Conservation (phyloP, 441 rosid species). For the Jatropha podagrica region DNA sequence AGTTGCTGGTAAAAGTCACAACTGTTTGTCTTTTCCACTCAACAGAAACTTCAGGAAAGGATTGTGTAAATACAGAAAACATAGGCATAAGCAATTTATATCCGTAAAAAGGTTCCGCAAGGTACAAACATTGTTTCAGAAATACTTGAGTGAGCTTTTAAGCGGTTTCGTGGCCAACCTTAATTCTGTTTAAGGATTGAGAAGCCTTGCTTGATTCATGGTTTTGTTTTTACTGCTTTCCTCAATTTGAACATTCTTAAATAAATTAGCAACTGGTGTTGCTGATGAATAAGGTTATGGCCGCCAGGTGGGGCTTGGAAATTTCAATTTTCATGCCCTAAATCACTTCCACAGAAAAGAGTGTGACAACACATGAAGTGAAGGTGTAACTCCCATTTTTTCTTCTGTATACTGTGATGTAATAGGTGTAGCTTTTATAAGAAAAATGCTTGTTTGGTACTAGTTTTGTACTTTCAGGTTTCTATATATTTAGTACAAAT, state of each 20-base stretch:
- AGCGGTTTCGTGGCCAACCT: constrained; percentile 3
- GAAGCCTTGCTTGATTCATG: not conserved
- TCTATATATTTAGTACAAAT: not conserved
- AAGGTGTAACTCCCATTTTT: not conserved
- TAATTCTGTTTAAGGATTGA: not conserved
- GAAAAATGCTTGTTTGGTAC: not conserved
- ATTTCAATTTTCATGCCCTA: constrained; percentile 2
- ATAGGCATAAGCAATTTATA: not conserved
- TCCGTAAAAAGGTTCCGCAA: not conserved
- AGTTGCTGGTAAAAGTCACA: not conserved
- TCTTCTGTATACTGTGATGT: not conserved
- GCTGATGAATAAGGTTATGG: not conserved
- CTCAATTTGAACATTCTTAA: not conserved
- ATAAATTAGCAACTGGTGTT: not conserved
- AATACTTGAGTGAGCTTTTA: not conserved
- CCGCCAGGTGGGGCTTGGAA: not conserved
- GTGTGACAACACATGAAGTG: not conserved
- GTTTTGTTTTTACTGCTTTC: constrained; percentile 4
- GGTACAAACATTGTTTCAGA: not conserved
- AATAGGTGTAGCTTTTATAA: not conserved
- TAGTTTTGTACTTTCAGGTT: not conserved
- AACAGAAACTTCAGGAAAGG: not conserved
- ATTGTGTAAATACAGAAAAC: not conserved
- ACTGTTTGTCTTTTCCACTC: not conserved
- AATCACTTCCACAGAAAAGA: not conserved